Percentiles rank a stretch among this genome's conserved stretches.
Evolutionary conservation across 306 rosid species (phyloP).

Genomic region (Inga leiocalycina): DNA sequence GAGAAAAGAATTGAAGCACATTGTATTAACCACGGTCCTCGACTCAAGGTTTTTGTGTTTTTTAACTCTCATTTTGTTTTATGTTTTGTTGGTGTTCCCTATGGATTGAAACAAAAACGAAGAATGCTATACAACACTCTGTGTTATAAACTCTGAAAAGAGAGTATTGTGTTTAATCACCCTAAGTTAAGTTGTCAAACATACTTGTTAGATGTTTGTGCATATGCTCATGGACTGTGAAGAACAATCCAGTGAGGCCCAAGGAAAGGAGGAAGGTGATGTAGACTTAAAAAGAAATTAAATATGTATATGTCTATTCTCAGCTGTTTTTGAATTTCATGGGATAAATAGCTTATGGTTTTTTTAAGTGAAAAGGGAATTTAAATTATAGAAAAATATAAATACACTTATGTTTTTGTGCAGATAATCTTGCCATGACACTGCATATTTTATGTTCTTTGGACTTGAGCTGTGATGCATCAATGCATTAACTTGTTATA

Average conservation of each 20-base stretch:
- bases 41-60: background rate
- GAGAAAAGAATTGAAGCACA: background rate
- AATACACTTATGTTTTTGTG: background rate
- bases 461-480: background rate
- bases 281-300: background rate
- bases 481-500: background rate
- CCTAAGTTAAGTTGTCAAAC: background rate
- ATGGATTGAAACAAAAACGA: background rate
- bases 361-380: too few species aligned
- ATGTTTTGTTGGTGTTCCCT: background rate
- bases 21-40: background rate
- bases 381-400: too few species aligned
- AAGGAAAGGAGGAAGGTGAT: background rate
- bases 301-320: background rate
- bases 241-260: background rate
- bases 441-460: background rate
- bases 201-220: background rate
- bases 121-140: background rate
- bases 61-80: background rate
- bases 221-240: background rate
- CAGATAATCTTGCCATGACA: background rate
- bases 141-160: background rate
- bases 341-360: background rate
- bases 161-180: background rate
- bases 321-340: background rate